Conservation (phyloP, 768 basidiomycete species). For the Goffeauzyma gilvescens region DNA sequence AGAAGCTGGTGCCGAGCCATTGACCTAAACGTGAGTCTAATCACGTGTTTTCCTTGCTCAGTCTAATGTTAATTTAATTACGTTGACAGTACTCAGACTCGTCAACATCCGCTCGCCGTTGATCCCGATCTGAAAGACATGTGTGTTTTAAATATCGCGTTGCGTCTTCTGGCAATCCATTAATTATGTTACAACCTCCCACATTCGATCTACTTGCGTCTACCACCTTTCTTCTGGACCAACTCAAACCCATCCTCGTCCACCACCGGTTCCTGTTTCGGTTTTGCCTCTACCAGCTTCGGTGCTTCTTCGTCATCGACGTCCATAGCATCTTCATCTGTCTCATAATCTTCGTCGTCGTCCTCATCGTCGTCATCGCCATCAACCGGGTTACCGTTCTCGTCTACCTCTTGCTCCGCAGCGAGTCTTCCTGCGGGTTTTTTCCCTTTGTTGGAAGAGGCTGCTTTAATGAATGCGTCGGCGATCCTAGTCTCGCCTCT, state of each 20-base stretch:
- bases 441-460: not conserved
- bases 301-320: constrained; percentile 39
- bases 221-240: constrained; percentile 37
- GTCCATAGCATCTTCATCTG: constrained; percentile 10
- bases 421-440: not conserved
- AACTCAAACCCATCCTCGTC: constrained; percentile 86
- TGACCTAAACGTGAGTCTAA: no score
- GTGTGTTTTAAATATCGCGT: no score
- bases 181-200: no score
- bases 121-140: no score
- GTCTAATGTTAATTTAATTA: no score
- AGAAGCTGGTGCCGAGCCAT: no score
- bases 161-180: no score
- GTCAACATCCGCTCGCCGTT: no score
- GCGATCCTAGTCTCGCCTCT: constrained; percentile 40
- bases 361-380: constrained; percentile 15
- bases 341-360: constrained; percentile 14
- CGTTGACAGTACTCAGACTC: no score
- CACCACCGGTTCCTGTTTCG: constrained; percentile 47
- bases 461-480: constrained; percentile 35
- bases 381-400: constrained; percentile 11
- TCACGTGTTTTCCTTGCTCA: no score
- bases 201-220: no score
- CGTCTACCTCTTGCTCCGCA: constrained; percentile 26
- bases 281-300: constrained; percentile 37